phyloP scores from a whole-genome alignment of 805 yeast genomes.

The Hyphopichia homilentoma region DNA sequence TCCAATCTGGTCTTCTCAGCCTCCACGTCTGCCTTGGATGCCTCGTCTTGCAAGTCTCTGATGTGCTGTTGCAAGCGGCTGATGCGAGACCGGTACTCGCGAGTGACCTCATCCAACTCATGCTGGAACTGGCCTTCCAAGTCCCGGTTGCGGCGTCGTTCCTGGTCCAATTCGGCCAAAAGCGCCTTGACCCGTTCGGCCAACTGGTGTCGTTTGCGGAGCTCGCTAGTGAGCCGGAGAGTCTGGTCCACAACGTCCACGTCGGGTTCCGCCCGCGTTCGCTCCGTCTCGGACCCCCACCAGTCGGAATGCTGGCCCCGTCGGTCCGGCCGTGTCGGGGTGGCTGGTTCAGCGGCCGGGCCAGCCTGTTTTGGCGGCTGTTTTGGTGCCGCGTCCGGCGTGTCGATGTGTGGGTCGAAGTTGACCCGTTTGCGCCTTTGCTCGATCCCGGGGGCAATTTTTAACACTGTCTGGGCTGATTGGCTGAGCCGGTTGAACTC shows the following conservation, averaged over 20 bases:
- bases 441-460: slow-evolving; percentile 4
- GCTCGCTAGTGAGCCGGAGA: slow-evolving; percentile 4
- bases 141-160: slow-evolving; percentile 2
- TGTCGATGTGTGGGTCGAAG: slow-evolving; percentile 7
- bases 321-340: background rate
- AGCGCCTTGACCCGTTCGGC: background rate
- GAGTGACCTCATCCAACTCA: background rate
- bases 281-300: too few relatives aligned
- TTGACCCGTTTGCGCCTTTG: slow-evolving; percentile 9
- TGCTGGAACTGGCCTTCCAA: slow-evolving; percentile 3
- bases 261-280: slow-evolving; percentile 9
- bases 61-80: background rate
- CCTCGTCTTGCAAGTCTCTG: background rate
- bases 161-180: slow-evolving; percentile 4
- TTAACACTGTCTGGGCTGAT: slow-evolving; percentile 13
- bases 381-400: background rate
- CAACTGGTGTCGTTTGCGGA: slow-evolving; percentile 2
- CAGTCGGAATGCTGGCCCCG: slow-evolving; percentile 1
- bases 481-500: slow-evolving; percentile 11
- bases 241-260: slow-evolving; percentile 12
- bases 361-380: background rate
- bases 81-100: background rate
- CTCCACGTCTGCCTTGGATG: too few relatives aligned
- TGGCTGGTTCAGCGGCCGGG: background rate
- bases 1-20: background rate